Conservation (phyloP, 257 asterid genomes). For the Jacaranda copaia region DNA sequence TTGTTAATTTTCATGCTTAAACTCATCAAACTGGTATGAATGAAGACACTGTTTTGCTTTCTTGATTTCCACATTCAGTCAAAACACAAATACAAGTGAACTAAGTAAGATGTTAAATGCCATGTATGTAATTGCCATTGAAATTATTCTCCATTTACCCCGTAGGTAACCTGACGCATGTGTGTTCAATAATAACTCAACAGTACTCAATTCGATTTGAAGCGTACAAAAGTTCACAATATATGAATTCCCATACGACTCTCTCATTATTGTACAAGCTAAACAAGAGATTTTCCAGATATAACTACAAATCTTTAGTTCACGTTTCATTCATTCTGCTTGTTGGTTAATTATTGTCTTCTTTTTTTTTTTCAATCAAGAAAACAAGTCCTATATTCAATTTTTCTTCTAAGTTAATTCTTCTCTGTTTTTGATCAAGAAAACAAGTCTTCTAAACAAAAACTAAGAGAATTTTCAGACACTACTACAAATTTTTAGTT, state of each 20-base stretch:
- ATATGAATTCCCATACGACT: background rate
- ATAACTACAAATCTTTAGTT: background rate
- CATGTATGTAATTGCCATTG: background rate
- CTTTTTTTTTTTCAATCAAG: no score
- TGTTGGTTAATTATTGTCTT: no score
- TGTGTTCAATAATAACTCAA: background rate
- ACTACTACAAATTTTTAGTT: background rate
- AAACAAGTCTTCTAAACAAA: background rate
- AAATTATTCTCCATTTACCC: conserved; percentile 9
- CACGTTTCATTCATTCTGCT: no score
- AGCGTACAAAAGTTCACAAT: background rate
- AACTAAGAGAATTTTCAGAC: background rate
- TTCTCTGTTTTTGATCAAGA: background rate
- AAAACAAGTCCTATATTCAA: no score
- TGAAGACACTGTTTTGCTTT: background rate
- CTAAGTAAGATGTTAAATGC: background rate
- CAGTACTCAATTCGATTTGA: background rate
- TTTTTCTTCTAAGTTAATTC: background rate
- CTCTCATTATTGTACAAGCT: background rate
- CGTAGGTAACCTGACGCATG: no score
- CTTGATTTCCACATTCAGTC: no score
- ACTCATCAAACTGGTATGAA: conserved; percentile 15
- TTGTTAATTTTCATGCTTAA: background rate
- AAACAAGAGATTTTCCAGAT: background rate
- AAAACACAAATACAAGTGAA: no score